phyloP scores from a whole-genome alignment of 148 eudicot species.

The Silene uniflora region DNA sequence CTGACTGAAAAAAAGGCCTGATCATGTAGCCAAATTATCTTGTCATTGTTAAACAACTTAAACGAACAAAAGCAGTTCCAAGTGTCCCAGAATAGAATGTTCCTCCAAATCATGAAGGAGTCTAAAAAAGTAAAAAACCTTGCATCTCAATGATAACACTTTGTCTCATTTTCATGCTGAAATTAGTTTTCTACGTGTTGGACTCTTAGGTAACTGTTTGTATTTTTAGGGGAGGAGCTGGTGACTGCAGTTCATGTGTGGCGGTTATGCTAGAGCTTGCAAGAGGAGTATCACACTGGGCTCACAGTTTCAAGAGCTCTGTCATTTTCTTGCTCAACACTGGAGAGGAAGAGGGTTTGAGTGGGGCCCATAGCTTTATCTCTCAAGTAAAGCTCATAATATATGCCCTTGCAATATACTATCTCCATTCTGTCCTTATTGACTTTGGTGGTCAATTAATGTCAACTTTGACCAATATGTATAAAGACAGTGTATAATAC shows the following conservation, averaged over 20 bases:
- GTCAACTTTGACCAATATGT: no score
- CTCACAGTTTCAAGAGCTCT: constrained; percentile 83
- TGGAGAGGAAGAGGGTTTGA: constrained; percentile 96
- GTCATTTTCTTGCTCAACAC: constrained; percentile 88
- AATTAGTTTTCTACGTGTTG: not conserved
- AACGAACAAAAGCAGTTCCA: no score
- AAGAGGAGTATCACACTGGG: constrained; percentile 92
- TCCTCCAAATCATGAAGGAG: no score
- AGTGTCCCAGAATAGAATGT: no score
- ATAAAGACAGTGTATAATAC: no score
- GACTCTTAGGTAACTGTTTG: not conserved
- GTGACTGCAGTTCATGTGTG: constrained; percentile 95
- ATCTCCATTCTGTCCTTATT: not conserved
- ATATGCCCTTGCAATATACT: not conserved
- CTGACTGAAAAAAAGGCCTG: no score
- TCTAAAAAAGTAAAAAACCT: no score
- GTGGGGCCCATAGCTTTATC: constrained; percentile 96
- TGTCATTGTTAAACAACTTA: no score
- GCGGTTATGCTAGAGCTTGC: constrained; percentile 97
- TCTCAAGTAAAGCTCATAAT: constrained; percentile 56
- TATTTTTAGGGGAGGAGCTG: constrained; percentile 86
- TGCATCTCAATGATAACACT: no score
- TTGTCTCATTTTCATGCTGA: not conserved
- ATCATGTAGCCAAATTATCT: no score
- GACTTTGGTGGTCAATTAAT: no score